phyloP scores from a whole-genome alignment of 2,329 filamentous ascomycete species.

The Harringtonia aguacate region DNA sequence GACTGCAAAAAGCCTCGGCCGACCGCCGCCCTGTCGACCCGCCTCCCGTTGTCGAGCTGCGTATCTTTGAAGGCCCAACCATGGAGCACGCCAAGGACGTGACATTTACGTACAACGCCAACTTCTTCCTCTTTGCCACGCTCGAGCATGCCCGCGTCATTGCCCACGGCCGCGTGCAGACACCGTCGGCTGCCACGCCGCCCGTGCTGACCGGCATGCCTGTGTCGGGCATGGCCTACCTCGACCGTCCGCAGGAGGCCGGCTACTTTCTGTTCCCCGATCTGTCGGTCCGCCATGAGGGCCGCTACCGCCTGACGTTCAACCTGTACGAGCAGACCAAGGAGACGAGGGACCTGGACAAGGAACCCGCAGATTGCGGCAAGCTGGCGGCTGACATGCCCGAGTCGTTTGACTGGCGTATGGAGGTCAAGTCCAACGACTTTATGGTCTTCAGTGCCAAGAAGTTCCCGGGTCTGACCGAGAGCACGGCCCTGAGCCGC shows the following conservation, averaged over 20 bases:
- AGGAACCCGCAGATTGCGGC: constrained; percentile 29
- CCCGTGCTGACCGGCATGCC: constrained; percentile 90
- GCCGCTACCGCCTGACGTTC: constrained; percentile 83
- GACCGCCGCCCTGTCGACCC: constrained; percentile 90
- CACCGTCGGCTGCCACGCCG: constrained; percentile 55
- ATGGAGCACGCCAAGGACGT: constrained; percentile 54
- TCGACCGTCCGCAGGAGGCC: constrained; percentile 69
- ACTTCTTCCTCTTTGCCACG: constrained; percentile 94
- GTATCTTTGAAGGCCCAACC: constrained; percentile 64
- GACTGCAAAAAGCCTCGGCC: constrained; percentile 74
- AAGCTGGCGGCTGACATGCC: constrained; percentile 18
- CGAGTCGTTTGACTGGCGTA: constrained; percentile 65
- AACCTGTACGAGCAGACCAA: constrained; percentile 91
- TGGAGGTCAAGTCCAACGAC: constrained; percentile 79
- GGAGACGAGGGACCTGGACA: constrained; percentile 67
- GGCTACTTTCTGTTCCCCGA: constrained; percentile 99
- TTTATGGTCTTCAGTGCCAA: constrained; percentile 94
- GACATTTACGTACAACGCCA: constrained; percentile 88
- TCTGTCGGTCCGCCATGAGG: constrained; percentile 89
- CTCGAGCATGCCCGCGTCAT: constrained; percentile 78
- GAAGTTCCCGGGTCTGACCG: constrained; percentile 90
- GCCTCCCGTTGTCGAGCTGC: constrained; percentile 86
- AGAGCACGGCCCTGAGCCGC: constrained; percentile 81
- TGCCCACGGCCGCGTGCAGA: constrained; percentile 66
- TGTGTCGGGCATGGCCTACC: constrained; percentile 89